Evolutionary conservation across 768 basidiomycete genomes (phyloP), one percentile per base, ranked within the genome.

Genomic region (Wakefieldia striispora): DNA sequence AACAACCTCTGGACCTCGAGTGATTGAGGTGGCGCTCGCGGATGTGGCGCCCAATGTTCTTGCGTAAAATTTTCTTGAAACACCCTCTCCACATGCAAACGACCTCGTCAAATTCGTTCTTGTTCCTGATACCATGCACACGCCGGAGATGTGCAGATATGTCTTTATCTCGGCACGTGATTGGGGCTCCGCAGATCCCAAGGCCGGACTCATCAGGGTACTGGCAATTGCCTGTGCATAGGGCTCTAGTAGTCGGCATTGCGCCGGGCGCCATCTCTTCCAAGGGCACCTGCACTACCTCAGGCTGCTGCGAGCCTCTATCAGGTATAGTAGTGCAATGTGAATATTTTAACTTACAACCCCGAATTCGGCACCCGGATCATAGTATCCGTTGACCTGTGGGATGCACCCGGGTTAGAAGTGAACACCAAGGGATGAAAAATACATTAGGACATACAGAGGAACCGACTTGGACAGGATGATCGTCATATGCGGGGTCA

Each of bases 11-110:
- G 4, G 0, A 4, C 34, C 56, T 45, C 9, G 7, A 4, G 21
- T 59, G 51, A 0, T 2, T 2, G 1, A 59, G 34, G 6, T 58
- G 57, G 0, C 0, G 0, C 2, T 59, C 57, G 0, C 27, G 20
- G 0, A 55, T 2, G 3, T 58, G 57, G 0, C 57, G 38, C 0
- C 1, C 12, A 10, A 59, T 45, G 8, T 55, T 54, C 2, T 58
- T 54, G 13, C 51, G 39, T 2, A 1, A 2, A 6, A 4, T 0
- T 1, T 7, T 0, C 21, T 0, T 0, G 21, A 4, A 14, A 29
- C 51, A 54, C 8, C n/a, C 27, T 1, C n/a, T 17, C 47, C 56
- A 58, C 0, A 0, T 17, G 16, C 56, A 57, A 0, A 0, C 6
- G 23, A 57, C 3, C 10, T 0, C 0, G 2, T 7, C 0, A 10